Evolutionary conservation across 148 eudicot genomes (phyloP).

Genomic region (Polygonum maritimum): DNA sequence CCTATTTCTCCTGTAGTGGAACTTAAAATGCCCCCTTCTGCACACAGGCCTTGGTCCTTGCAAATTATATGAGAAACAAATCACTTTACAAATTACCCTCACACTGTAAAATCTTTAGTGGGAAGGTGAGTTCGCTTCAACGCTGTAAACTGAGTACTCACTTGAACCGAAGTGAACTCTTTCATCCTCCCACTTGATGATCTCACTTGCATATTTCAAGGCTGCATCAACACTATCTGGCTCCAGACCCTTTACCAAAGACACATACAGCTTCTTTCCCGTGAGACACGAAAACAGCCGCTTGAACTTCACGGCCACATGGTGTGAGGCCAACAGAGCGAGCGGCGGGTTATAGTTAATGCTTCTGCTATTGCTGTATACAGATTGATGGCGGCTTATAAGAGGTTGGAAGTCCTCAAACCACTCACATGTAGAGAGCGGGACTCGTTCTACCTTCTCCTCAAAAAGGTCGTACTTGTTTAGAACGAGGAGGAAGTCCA

Average conservation of each 20-base stretch:
- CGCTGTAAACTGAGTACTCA: slow-evolving; percentile 65
- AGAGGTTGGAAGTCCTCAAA: slow-evolving; percentile 85
- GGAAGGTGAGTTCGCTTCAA: slow-evolving; percentile 53
- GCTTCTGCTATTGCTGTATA: slow-evolving; percentile 39
- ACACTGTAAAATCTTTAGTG: not conserved
- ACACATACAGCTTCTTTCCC: slow-evolving; percentile 63
- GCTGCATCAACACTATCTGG: slow-evolving; percentile 67
- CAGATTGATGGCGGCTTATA: slow-evolving; percentile 39
- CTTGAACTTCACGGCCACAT: slow-evolving; percentile 88
- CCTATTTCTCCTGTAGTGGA: not conserved
- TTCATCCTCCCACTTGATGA: slow-evolving; percentile 93
- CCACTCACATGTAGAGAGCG: slow-evolving; percentile 76
- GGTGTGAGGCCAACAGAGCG: slow-evolving; percentile 78
- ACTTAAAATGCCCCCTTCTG: not conserved
- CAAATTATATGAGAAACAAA: not conserved
- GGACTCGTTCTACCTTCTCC: slow-evolving; percentile 69
- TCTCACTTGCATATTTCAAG: slow-evolving; percentile 76
- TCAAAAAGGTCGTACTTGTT: slow-evolving; percentile 79
- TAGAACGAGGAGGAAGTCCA: slow-evolving; percentile 71
- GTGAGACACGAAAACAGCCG: slow-evolving; percentile 65
- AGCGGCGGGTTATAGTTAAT: slow-evolving; percentile 58
- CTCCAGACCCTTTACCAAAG: slow-evolving; percentile 72
- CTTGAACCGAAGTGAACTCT: slow-evolving; percentile 50
- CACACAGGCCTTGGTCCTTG: not conserved
- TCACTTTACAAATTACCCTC: not conserved